Evolutionary conservation across 768 basidiomycete genomes (phyloP).

Genomic region (Pleurotus platypus): DNA sequence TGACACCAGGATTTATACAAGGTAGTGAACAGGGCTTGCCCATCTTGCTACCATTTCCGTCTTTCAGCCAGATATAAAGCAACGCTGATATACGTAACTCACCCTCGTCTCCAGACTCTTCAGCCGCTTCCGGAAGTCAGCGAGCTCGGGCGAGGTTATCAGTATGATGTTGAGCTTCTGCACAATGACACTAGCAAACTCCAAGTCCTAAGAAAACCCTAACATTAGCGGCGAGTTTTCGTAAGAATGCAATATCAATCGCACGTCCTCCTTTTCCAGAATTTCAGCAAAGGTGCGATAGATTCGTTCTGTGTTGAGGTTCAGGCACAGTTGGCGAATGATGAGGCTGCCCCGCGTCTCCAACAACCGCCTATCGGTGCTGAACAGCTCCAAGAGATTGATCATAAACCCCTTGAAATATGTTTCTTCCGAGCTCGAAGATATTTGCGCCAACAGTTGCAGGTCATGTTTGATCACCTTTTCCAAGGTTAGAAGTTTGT

Average conservation of each 20-base stretch:
- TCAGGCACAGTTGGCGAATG: conserved; percentile 90
- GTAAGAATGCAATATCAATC: conserved; percentile 12
- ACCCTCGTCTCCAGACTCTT: conserved; percentile 94
- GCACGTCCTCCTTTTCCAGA: conserved; percentile 94
- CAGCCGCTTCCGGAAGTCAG: conserved; percentile 88
- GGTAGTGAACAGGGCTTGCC: conserved; percentile 90
- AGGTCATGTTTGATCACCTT: conserved; percentile 96
- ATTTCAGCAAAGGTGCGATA: conserved; percentile 97
- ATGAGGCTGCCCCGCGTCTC: conserved; percentile 94
- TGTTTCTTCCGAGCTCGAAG: conserved; percentile 89
- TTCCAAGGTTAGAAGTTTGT: neutral
- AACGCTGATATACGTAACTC: conserved; percentile 17
- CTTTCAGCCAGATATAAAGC: neutral
- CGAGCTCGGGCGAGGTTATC: conserved; percentile 93
- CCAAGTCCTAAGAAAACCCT: conserved; percentile 67
- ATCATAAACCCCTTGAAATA: conserved; percentile 97
- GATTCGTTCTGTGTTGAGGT: conserved; percentile 92
- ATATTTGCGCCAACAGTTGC: conserved; percentile 95
- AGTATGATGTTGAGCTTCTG: conserved; percentile 96
- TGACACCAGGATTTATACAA: conserved; percentile 99
- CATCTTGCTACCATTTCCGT: conserved; percentile 68
- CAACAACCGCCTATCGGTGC: conserved; percentile 85
- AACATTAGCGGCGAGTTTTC: conserved; percentile 1
- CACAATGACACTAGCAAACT: conserved; percentile 96
- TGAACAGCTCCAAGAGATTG: conserved; percentile 91